phyloP scores from a whole-genome alignment of 2,329 filamentous ascomycete genomes.

The Anisogramma anomala region DNA sequence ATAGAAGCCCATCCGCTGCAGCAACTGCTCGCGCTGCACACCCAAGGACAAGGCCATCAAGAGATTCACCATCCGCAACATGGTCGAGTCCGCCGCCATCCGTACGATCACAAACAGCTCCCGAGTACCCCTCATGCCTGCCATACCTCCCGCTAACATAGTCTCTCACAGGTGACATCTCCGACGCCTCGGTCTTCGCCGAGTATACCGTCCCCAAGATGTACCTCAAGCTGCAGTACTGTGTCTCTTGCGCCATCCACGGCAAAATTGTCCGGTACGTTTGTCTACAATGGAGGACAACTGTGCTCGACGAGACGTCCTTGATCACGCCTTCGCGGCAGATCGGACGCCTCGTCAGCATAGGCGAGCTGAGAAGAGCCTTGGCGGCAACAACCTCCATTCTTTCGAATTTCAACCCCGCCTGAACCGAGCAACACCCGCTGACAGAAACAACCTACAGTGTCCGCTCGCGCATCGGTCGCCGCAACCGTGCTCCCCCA shows the following conservation, averaged over 20 bases:
- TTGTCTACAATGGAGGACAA: constrained; percentile 47
- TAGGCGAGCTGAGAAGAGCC: constrained; percentile 36
- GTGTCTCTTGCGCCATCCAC: constrained; percentile 99
- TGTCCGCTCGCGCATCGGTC: constrained; percentile 92
- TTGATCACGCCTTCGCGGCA: constrained; percentile 7
- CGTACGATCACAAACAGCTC: constrained; percentile 53
- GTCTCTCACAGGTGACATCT: constrained; percentile 79
- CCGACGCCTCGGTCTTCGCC: constrained; percentile 95
- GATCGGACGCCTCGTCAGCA: constrained; percentile 17
- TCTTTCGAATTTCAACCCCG: constrained; percentile 5
- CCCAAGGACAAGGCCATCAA: constrained; percentile 99
- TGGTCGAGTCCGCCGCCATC: constrained; percentile 99
- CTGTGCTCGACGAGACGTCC: constrained; percentile 26
- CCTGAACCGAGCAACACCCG: constrained; percentile 18
- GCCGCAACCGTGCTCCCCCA: constrained; percentile 97
- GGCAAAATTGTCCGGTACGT: constrained; percentile 99
- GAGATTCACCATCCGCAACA: constrained; percentile 99
- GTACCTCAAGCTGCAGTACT: constrained; percentile 99
- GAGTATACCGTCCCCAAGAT: constrained; percentile 99
- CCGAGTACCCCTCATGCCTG: background rate
- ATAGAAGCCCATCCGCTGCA: constrained; percentile 90
- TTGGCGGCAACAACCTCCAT: constrained; percentile 21
- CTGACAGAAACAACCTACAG: constrained; percentile 43
- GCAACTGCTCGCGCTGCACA: constrained; percentile 69
- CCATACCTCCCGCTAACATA: background rate